phyloP scores from a whole-genome alignment of 208 protist species.

The Borovskyia barvae region DNA sequence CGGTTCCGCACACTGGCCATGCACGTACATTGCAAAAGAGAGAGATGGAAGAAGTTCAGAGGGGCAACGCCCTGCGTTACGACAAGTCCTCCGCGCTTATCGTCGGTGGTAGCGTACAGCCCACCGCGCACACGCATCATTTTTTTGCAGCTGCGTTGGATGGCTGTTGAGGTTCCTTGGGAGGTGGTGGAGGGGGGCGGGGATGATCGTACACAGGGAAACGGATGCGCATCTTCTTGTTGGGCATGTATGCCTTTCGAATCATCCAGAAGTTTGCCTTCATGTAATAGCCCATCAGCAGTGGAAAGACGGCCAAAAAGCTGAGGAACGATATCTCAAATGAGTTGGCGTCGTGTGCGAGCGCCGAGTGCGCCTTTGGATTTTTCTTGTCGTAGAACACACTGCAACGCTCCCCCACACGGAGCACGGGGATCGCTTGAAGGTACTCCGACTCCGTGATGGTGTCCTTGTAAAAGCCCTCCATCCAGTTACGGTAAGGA shows the following conservation, averaged over 20 bases:
- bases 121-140: not conserved
- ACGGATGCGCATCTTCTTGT: slow-evolving; percentile 75
- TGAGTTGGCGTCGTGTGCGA: slow-evolving; percentile 87
- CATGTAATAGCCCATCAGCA: slow-evolving; percentile 83
- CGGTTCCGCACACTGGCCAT: too few species aligned
- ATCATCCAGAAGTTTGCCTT: slow-evolving; percentile 84
- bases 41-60: too few species aligned
- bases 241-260: slow-evolving; percentile 71
- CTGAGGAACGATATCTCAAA: slow-evolving; percentile 82
- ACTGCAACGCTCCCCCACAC: slow-evolving; percentile 73
- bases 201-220: slow-evolving; percentile 64
- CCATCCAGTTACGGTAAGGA: slow-evolving; percentile 83
- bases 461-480: slow-evolving; percentile 73
- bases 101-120: not conserved
- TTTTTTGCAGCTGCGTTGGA: slow-evolving; percentile 50
- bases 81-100: too few species aligned
- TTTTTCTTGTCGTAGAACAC: slow-evolving; percentile 89
- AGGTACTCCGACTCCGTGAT: slow-evolving; percentile 90
- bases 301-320: slow-evolving; percentile 74
- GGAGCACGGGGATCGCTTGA: slow-evolving; percentile 83
- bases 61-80: too few species aligned
- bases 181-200: slow-evolving; percentile 44
- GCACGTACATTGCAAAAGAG: too few species aligned
- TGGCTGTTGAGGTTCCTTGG: slow-evolving; percentile 48
- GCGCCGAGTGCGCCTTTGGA: slow-evolving; percentile 55